Evolutionary conservation across 495 filamentous ascomycete species (phyloP).

Genomic region (Bryoglossum gracile): DNA sequence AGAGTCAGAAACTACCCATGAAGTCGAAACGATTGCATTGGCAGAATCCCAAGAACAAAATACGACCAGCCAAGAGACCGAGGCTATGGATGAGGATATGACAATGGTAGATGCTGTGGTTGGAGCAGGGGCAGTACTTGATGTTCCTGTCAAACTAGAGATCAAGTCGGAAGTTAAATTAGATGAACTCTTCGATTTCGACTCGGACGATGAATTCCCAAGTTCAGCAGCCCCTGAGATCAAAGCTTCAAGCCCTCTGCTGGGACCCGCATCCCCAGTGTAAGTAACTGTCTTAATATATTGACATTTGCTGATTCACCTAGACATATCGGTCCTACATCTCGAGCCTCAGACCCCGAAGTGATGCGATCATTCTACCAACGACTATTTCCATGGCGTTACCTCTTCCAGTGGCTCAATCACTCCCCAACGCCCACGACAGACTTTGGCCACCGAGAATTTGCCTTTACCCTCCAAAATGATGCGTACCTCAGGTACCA

Average conservation of each 20-base stretch:
- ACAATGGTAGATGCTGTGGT: slow-evolving; percentile 30
- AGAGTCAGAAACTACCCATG: slow-evolving; percentile 21
- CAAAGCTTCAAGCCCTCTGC: slow-evolving; percentile 39
- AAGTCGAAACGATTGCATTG: slow-evolving; percentile 3
- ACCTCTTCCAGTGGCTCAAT: slow-evolving; percentile 97
- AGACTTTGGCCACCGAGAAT: slow-evolving; percentile 90
- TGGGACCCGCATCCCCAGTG: slow-evolving; percentile 32
- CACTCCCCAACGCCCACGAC: slow-evolving; percentile 77
- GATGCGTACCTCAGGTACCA: slow-evolving; percentile 91
- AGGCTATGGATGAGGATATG: slow-evolving; percentile 22
- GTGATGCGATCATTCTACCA: slow-evolving; percentile 90
- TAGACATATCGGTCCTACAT: slow-evolving; percentile 20
- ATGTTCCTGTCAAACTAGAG: slow-evolving; percentile 25
- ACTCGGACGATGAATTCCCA: slow-evolving; percentile 72
- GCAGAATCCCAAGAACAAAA: slow-evolving; percentile 1
- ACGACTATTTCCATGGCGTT: slow-evolving; percentile 90
- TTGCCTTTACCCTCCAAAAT: slow-evolving; percentile 84
- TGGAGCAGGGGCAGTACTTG: slow-evolving; percentile 14
- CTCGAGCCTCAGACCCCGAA: slow-evolving; percentile 58
- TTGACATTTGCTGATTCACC: not conserved
- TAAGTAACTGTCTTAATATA: slow-evolving; percentile 25
- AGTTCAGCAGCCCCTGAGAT: slow-evolving; percentile 42
- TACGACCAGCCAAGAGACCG: slow-evolving; percentile 12
- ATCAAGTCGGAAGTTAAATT: slow-evolving; percentile 45
- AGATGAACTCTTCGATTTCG: slow-evolving; percentile 74